Conservation (phyloP, 176 grass and related monocot genomes). For the Avena insularis region DNA sequence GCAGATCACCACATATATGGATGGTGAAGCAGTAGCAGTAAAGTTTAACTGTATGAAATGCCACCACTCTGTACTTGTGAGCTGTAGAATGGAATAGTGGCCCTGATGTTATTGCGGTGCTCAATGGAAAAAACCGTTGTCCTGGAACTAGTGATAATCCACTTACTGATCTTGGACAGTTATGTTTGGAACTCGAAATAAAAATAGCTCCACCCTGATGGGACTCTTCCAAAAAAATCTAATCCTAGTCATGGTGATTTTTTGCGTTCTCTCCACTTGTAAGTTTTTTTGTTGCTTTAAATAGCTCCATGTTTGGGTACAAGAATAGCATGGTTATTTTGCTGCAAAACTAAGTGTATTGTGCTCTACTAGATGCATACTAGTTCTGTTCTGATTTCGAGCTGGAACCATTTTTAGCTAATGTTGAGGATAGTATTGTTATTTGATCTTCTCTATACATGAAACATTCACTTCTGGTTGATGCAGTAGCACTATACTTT, state of each 20-base stretch:
- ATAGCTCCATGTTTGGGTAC: background rate
- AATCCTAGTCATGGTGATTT: background rate
- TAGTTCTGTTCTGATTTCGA: background rate
- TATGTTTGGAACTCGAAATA: background rate
- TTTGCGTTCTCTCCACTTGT: background rate
- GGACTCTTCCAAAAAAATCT: background rate
- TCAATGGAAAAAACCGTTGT: background rate
- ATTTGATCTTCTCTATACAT: slow-evolving; percentile 13
- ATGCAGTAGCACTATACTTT: too few species aligned
- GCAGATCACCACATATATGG: too few species aligned
- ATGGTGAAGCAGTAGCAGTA: too few species aligned
- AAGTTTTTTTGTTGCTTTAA: background rate
- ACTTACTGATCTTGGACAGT: background rate
- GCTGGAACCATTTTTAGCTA: background rate
- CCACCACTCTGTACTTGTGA: too few species aligned
- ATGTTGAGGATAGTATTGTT: background rate
- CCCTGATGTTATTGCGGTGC: background rate
- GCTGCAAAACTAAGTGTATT: background rate
- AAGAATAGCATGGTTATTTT: slow-evolving; percentile 1
- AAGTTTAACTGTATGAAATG: too few species aligned
- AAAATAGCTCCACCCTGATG: too few species aligned
- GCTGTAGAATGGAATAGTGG: too few species aligned
- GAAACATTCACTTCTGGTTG: background rate
- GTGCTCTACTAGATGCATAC: slow-evolving; percentile 6
- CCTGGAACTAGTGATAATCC: background rate